Evolutionary conservation across 148 eudicot genomes (phyloP).

Genomic region (Chenopodium formosanum): DNA sequence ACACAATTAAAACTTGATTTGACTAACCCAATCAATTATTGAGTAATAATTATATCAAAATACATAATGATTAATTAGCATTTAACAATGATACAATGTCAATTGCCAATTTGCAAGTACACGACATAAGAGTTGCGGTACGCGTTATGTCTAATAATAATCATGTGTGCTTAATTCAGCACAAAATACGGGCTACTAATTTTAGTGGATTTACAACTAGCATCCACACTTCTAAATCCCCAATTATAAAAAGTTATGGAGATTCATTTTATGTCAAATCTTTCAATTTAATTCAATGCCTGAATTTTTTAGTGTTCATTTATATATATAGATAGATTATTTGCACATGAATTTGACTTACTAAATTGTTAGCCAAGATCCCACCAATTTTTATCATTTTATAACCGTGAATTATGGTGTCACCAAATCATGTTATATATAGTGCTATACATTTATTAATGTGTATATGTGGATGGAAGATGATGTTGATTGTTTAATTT

Average conservation of each 20-base stretch:
- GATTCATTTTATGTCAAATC: not conserved
- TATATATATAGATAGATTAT: not conserved
- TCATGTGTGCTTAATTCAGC: too few species aligned
- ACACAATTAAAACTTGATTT: too few species aligned
- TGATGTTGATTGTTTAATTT: not conserved
- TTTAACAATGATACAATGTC: too few species aligned
- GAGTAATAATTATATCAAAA: too few species aligned
- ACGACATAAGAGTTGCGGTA: too few species aligned
- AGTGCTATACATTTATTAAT: not conserved
- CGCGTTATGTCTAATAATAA: too few species aligned
- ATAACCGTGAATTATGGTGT: not conserved
- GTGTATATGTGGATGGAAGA: not conserved
- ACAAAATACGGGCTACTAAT: too few species aligned
- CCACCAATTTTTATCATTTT: too few species aligned
- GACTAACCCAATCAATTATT: too few species aligned
- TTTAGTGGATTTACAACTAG: not conserved
- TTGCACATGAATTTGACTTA: not conserved
- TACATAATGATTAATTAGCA: too few species aligned
- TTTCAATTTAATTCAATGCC: not conserved
- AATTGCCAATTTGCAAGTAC: too few species aligned
- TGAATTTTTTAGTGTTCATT: not conserved
- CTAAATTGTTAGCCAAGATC: not conserved
- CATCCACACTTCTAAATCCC: not conserved
- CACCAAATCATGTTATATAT: not conserved
- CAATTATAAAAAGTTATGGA: too few species aligned